phyloP scores from a whole-genome alignment of 2,329 filamentous ascomycete genomes.

The Fusarium sp. region DNA sequence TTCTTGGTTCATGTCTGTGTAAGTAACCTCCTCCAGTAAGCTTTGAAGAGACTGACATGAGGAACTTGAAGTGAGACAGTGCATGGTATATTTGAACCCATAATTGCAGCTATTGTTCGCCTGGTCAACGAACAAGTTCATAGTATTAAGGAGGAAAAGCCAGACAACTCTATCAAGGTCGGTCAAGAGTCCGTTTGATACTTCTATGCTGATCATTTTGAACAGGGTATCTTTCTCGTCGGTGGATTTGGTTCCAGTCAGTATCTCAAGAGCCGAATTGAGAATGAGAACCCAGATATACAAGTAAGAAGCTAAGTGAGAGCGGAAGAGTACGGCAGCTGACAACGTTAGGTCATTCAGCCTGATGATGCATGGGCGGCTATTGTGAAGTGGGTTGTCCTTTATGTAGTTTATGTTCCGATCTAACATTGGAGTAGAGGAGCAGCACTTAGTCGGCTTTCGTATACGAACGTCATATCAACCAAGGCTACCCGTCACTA shows the following conservation, averaged over 20 bases:
- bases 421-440: conserved; percentile 10
- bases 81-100: conserved; percentile 28
- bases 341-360: conserved; percentile 41
- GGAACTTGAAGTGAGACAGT: background rate
- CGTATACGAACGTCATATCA: conserved; percentile 13
- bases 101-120: conserved; percentile 35
- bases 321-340: background rate
- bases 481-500: conserved; percentile 18
- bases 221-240: conserved; percentile 50
- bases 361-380: conserved; percentile 43
- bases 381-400: conserved; percentile 34
- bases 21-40: accelerated
- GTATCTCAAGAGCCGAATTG: conserved; percentile 49
- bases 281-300: conserved; percentile 44
- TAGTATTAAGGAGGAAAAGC: conserved; percentile 3
- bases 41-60: background rate
- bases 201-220: background rate
- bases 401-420: accelerated
- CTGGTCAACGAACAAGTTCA: conserved; percentile 38
- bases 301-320: background rate
- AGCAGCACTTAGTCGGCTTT: conserved; percentile 29
- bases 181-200: background rate
- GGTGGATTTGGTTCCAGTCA: conserved; percentile 53
- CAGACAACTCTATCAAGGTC: conserved; percentile 22
- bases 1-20: background rate